Conservation (phyloP, 768 basidiomycete species). For the Steccherinum ochraceum region DNA sequence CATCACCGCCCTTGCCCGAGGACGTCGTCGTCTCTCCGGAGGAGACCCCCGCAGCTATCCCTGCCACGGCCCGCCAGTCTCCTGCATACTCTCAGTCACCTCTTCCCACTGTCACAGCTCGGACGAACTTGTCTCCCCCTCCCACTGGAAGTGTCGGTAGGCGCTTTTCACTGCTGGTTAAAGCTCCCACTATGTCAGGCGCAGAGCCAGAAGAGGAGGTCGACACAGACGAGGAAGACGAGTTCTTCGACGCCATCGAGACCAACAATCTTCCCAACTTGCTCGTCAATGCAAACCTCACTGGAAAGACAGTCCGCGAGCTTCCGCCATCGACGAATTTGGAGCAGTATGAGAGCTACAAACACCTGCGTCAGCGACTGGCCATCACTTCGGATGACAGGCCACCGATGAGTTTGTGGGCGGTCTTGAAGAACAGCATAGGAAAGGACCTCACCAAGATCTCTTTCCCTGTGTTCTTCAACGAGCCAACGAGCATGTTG, state of each 20-base stretch:
- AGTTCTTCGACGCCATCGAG: slow-evolving; percentile 98
- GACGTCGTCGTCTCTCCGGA: slow-evolving; percentile 5
- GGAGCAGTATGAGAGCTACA: slow-evolving; percentile 62
- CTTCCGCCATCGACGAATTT: slow-evolving; percentile 30
- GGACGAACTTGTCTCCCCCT: neutral
- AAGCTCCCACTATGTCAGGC: slow-evolving; percentile 2
- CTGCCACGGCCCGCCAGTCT: neutral
- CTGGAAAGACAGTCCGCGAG: slow-evolving; percentile 32
- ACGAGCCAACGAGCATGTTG: slow-evolving; percentile 93
- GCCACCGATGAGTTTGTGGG: slow-evolving; percentile 89
- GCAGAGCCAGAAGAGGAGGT: slow-evolving; percentile 26
- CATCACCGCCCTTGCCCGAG: slow-evolving; percentile 1
- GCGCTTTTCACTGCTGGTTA: slow-evolving; percentile 8
- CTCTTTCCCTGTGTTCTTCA: slow-evolving; percentile 90
- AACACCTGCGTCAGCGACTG: slow-evolving; percentile 50
- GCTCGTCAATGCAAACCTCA: slow-evolving; percentile 58
- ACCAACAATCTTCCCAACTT: slow-evolving; percentile 71
- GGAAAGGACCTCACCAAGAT: slow-evolving; percentile 97
- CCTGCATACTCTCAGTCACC: slow-evolving; percentile 10
- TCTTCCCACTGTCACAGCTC: slow-evolving; percentile 18
- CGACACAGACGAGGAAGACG: slow-evolving; percentile 82
- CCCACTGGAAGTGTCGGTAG: slow-evolving; percentile 4
- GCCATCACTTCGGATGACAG: slow-evolving; percentile 68
- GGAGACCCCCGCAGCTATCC: neutral
- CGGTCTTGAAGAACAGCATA: slow-evolving; percentile 89